Evolutionary conservation across 1,139 yeast species (phyloP).

Genomic region (Candida sojae): DNA sequence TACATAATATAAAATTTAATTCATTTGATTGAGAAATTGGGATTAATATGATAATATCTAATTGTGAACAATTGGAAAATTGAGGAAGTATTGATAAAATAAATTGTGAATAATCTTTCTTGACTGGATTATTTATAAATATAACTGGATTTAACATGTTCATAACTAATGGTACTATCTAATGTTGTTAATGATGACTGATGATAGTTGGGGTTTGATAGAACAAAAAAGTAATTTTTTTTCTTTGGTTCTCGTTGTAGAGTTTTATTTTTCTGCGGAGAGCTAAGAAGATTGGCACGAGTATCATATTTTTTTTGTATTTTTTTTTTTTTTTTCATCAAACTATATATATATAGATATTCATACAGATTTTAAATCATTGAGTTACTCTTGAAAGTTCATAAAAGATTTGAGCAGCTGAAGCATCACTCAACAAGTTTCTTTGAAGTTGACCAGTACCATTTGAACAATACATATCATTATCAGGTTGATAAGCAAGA

Average conservation of each 20-base stretch:
- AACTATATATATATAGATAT: no score
- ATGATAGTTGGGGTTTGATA: background rate
- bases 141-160: constrained; percentile 20
- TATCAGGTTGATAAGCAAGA: constrained; percentile 3
- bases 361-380: background rate
- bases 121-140: constrained; percentile 27
- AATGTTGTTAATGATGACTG: background rate
- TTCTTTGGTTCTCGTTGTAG: background rate
- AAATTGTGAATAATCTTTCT: constrained; percentile 24
- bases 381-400: constrained; percentile 11
- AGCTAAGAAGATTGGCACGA: no score
- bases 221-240: background rate
- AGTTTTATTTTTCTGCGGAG: no score
- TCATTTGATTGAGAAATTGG: constrained; percentile 20
- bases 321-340: no score
- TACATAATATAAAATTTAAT: constrained; percentile 28
- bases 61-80: background rate
- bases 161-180: no score
- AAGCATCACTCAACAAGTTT: constrained; percentile 24
- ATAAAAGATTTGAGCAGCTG: constrained; percentile 28
- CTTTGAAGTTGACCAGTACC: constrained; percentile 14
- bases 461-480: constrained; percentile 17
- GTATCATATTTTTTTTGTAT: no score
- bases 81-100: constrained; percentile 12
- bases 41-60: constrained; percentile 28